phyloP scores from a whole-genome alignment of 805 yeast species.

The Wickerhamiella alocasiicola region DNA sequence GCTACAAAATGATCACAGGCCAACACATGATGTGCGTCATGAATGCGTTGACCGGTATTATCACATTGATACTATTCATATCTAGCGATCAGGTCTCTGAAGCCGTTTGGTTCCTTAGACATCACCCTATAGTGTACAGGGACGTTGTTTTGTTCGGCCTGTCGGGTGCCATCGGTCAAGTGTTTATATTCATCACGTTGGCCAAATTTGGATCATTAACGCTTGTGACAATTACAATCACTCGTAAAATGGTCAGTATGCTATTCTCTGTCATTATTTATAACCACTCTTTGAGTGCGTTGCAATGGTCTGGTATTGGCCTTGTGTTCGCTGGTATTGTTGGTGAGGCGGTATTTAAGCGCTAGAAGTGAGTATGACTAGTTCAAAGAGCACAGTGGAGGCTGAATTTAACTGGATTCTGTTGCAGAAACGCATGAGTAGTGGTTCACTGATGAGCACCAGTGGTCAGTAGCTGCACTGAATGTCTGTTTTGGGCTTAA shows the following conservation, averaged over 20 bases:
- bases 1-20: constrained; percentile 48
- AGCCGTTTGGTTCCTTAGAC: constrained; percentile 35
- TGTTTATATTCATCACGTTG: constrained; percentile 78
- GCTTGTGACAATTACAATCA: constrained; percentile 85
- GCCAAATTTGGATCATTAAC: constrained; percentile 76
- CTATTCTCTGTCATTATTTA: constrained; percentile 72
- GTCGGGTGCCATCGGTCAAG: constrained; percentile 85
- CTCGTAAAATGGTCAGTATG: constrained; percentile 95
- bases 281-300: constrained; percentile 52
- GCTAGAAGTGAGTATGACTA: too few species aligned
- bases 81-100: constrained; percentile 44
- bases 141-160: constrained; percentile 58
- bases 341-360: constrained; percentile 56
- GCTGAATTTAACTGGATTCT: too few species aligned
- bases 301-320: constrained; percentile 69
- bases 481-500: too few species aligned
- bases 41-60: constrained; percentile 34
- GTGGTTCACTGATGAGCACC: too few species aligned
- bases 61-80: constrained; percentile 32
- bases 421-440: too few species aligned
- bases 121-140: constrained; percentile 41
- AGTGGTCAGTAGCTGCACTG: too few species aligned
- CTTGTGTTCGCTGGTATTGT: constrained; percentile 80
- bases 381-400: too few species aligned
- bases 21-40: constrained; percentile 77